These are phyloP conservation scores for Leucocoprinus leucothites DNA, from an alignment of 768 basidiomycete species.

Conservation along the genomic window DNA sequence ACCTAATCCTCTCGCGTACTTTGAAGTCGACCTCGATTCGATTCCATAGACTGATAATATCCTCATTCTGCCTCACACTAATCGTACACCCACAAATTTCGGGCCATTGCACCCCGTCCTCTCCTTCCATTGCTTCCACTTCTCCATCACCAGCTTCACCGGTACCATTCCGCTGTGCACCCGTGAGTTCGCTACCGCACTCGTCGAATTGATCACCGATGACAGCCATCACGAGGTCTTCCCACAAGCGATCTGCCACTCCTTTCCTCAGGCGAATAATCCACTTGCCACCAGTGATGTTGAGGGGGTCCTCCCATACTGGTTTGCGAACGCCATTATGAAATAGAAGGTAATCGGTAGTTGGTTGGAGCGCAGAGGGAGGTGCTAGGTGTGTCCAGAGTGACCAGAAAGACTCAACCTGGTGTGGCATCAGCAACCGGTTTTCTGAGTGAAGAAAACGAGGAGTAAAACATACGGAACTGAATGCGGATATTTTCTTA, in stretches of 20 bases:
- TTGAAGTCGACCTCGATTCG: conserved; percentile 73
- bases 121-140: conserved; percentile 35
- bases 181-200: neutral
- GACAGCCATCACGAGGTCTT: conserved; percentile 81
- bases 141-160: conserved; percentile 20
- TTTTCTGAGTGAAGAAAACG: neutral
- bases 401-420: conserved; percentile 97
- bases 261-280: conserved; percentile 92
- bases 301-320: conserved; percentile 95
- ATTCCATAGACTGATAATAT: conserved; percentile 94
- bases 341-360: conserved; percentile 94
- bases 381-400: conserved; percentile 89
- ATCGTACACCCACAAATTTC: conserved; percentile 96
- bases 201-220: conserved; percentile 84
- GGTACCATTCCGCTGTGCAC: no score
- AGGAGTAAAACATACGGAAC: conserved; percentile 55
- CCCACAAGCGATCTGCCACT: conserved; percentile 87
- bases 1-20: conserved; percentile 82
- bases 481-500: conserved; percentile 86
- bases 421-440: conserved; percentile 11
- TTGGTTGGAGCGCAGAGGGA: conserved; percentile 80
- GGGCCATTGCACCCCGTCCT: conserved; percentile 51
- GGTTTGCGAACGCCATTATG: conserved; percentile 82
- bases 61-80: conserved; percentile 89
- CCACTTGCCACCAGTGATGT: conserved; percentile 89